Base-by-base conservation (phyloP, 768 basidiomycete species). In the Cystobasidium tubakii region DNA sequence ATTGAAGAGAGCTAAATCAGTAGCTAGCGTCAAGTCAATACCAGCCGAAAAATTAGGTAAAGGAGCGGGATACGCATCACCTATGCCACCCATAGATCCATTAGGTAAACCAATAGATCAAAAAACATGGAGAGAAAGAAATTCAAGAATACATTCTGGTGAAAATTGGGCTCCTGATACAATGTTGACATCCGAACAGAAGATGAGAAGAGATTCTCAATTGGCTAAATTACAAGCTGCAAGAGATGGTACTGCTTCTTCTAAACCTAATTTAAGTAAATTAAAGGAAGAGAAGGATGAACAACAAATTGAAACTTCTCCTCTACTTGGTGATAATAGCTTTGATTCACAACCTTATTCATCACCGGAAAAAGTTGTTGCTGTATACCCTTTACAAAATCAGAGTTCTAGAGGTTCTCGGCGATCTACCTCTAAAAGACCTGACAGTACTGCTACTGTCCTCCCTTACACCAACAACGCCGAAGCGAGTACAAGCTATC, bases 1-100 rank as follows among this genome's bases (percentile, higher is more conserved):
- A 15, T 29, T 60, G 21, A 60, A 60, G 29, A 25, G 57, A 60
- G 17, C 57, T 15, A 60, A 60, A 60, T 60, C 57, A 60, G 33
- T 60, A 60, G 57, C 57, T 15, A 50, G 36, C 10, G 25, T 54
- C 25, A 67, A 67, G 31, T 67, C 66, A 7, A 67, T 67, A 50
- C 42, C 66, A 53, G 42, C 66, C 9, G 66, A 67, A 53, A 42
- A 46, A 3, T 50, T 67, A 46, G 66, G 66, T 50, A 67, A 67
- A 67, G 66, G 66, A n/a, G 66, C 66, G 31, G 66, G 66, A 53
- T 67, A 67, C 29, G 66, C 66, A 46, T 67, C 66, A 50, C 66
- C 66, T 3, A 67, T 67, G 66, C 44, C 66, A 46, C 66, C 66
- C 9, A 54, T 67, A 50, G 66, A 50, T 46, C 66, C 66, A n/a